Evolutionary conservation across 2,329 filamentous ascomycete genomes (phyloP).

Genomic region (Paracoccidioides lutzii): DNA sequence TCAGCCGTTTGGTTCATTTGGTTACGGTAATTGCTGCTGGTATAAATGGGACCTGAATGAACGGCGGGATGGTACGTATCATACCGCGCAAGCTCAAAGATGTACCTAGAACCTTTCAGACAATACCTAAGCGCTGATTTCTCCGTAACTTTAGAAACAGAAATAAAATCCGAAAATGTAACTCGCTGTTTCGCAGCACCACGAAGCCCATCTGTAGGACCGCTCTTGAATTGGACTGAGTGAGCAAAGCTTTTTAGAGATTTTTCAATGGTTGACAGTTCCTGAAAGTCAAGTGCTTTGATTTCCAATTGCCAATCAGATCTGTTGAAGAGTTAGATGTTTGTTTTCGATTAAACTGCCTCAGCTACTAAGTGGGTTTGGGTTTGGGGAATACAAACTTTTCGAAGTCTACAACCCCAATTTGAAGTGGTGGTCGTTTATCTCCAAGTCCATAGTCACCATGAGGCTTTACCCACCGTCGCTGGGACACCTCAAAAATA

Average conservation of each 20-base stretch:
- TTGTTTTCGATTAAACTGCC: background rate
- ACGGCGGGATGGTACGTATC: slow-evolving; percentile 21
- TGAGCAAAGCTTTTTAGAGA: slow-evolving; percentile 21
- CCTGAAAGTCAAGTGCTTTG: slow-evolving; percentile 26
- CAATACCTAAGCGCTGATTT: slow-evolving; percentile 28
- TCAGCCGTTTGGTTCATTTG: slow-evolving; percentile 15
- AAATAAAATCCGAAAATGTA: slow-evolving; percentile 16
- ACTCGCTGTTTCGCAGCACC: slow-evolving; percentile 19
- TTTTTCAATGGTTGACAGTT: slow-evolving; percentile 16
- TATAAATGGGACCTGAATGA: background rate
- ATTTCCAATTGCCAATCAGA: slow-evolving; percentile 32
- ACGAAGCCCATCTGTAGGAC: slow-evolving; percentile 14
- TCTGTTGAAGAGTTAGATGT: slow-evolving; percentile 14
- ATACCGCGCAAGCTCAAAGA: slow-evolving; percentile 33
- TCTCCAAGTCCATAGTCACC: slow-evolving; percentile 12
- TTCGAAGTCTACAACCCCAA: slow-evolving; percentile 26
- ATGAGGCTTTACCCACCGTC: slow-evolving; percentile 25
- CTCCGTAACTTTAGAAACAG: slow-evolving; percentile 24
- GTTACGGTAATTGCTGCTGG: background rate
- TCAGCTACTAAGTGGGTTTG: background rate
- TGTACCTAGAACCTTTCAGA: slow-evolving; percentile 28
- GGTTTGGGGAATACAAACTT: slow-evolving; percentile 14
- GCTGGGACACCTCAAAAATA: slow-evolving; percentile 23
- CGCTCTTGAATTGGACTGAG: slow-evolving; percentile 16
- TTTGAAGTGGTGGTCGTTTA: slow-evolving; percentile 21